phyloP scores from a whole-genome alignment of 1,284 basidiomycete genomes.

The Ceratobasidium sp. region DNA sequence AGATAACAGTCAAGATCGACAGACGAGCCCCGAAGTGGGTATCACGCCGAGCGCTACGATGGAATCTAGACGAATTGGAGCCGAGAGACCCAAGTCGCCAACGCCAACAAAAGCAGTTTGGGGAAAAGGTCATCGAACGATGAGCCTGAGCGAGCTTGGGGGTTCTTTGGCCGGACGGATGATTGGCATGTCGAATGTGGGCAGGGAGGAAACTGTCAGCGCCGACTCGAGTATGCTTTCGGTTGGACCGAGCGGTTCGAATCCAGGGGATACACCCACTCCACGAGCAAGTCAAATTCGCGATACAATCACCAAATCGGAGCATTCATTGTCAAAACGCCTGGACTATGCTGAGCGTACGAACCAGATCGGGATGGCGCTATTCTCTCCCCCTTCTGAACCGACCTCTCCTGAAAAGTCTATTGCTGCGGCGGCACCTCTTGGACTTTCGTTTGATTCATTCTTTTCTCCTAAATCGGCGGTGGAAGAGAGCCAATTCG shows the following conservation, averaged over 20 bases:
- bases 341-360: conserved; percentile 7
- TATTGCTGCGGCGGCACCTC: neutral
- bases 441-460: conserved; percentile 37
- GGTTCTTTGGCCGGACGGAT: neutral
- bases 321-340: neutral
- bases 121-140: conserved; percentile 20
- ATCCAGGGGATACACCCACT: conserved; percentile 2
- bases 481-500: neutral
- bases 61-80: neutral
- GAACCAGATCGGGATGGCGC: conserved; percentile 32
- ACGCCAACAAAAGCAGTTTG: conserved; percentile 18
- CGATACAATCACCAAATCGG: neutral
- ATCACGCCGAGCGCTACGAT: neutral
- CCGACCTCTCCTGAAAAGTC: neutral
- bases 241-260: neutral
- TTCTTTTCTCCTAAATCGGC: conserved; percentile 25
- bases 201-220: too few species aligned
- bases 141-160: conserved; percentile 30
- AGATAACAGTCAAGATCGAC: neutral
- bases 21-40: neutral
- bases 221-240: conserved; percentile 4
- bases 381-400: neutral
- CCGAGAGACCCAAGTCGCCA: conserved; percentile 9
- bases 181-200: neutral
- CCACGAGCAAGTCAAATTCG: neutral